Percentiles rank a stretch among this genome's conserved stretches.
Evolutionary conservation across 495 filamentous ascomycete genomes (phyloP).

Genomic region (Penicillium simplicissimum): DNA sequence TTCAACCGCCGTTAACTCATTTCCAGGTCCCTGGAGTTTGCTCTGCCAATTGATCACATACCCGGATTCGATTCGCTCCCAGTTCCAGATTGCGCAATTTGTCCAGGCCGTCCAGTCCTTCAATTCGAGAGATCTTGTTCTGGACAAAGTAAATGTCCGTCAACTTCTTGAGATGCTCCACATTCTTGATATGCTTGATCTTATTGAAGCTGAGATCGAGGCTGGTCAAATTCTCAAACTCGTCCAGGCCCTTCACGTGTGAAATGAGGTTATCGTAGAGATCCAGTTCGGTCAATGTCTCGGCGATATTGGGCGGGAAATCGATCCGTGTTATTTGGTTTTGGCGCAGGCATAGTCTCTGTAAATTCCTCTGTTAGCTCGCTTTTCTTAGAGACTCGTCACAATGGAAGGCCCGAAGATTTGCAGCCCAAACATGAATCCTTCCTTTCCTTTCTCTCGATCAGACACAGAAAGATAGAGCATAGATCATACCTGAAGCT

Average conservation of each 20-base stretch:
- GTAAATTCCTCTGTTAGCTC: slow-evolving; percentile 12
- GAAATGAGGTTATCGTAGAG: slow-evolving; percentile 97
- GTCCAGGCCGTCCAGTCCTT: slow-evolving; percentile 73
- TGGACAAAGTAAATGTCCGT: slow-evolving; percentile 91
- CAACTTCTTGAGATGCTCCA: slow-evolving; percentile 75
- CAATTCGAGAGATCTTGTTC: slow-evolving; percentile 88
- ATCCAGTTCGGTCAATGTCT: slow-evolving; percentile 78
- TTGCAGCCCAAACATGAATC: neutral
- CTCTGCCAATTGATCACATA: slow-evolving; percentile 25
- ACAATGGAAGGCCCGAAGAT: neutral
- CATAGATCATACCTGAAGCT: slow-evolving; percentile 55
- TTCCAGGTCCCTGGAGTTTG: no score
- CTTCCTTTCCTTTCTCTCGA: neutral
- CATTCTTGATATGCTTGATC: slow-evolving; percentile 95
- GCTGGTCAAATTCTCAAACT: slow-evolving; percentile 68
- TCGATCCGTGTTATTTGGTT: slow-evolving; percentile 82
- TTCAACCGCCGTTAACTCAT: slow-evolving; percentile 21
- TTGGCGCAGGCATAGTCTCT: slow-evolving; percentile 90
- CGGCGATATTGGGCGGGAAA: slow-evolving; percentile 60
- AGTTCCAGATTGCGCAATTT: slow-evolving; percentile 83
- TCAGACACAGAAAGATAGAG: neutral
- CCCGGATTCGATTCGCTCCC: slow-evolving; percentile 85
- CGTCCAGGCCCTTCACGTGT: slow-evolving; percentile 81
- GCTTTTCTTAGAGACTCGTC: neutral
- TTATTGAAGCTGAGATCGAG: slow-evolving; percentile 98